phyloP scores from a whole-genome alignment of 176 grass and related monocot species.

The Panicum miliaceum region DNA sequence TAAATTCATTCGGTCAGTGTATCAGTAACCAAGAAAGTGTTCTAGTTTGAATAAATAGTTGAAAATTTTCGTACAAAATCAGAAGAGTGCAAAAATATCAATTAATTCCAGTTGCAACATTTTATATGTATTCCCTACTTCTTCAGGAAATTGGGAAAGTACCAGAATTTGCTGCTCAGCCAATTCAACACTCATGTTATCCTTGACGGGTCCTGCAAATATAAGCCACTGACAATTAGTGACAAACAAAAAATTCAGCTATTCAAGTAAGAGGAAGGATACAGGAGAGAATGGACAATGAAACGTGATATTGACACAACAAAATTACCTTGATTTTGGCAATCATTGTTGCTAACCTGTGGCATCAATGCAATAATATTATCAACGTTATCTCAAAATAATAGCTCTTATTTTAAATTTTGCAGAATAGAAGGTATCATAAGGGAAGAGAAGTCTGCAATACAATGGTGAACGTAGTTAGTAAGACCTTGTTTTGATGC shows the following conservation, averaged over 20 bases:
- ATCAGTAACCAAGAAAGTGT: conserved; percentile 16
- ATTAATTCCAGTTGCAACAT: conserved; percentile 25
- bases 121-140: conserved; percentile 19
- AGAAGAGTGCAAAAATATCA: conserved; percentile 36
- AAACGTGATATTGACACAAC: not conserved
- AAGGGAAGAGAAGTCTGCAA: conserved; percentile 1
- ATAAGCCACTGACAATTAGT: conserved; percentile 17
- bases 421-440: conserved; percentile 19
- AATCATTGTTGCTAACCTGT: conserved; percentile 67
- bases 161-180: conserved; percentile 99
- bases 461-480: not conserved
- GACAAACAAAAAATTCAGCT: conserved; percentile 31
- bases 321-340: conserved; percentile 70
- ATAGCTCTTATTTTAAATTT: conserved; percentile 26
- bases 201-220: conserved; percentile 69
- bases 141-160: conserved; percentile 25
- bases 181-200: conserved; percentile 62
- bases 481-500: not conserved
- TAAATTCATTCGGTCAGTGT: conserved; percentile 12
- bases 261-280: conserved; percentile 18
- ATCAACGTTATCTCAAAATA: conserved; percentile 38
- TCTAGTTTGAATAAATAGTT: conserved; percentile 18
- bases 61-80: not conserved
- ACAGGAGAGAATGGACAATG: conserved; percentile 6
- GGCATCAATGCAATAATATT: conserved; percentile 41